A percentile compares a stretch with the other conserved stretches of the same genome.
Conservation (phyloP, 768 basidiomycete species). For the Steccherinum ochraceum region DNA sequence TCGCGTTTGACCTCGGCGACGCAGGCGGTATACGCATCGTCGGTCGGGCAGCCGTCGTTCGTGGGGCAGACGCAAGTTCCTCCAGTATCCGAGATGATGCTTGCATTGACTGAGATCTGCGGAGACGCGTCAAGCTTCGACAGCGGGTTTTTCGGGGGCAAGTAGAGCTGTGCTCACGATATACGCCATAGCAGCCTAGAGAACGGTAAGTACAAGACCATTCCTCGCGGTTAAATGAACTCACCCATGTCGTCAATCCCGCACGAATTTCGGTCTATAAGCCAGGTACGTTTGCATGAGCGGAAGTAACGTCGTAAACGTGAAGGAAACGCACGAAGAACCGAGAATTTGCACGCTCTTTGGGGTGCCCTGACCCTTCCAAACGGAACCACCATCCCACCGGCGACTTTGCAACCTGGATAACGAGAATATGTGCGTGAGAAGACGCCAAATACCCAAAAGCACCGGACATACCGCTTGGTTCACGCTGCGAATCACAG, state of each 20-base stretch:
- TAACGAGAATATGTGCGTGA: too few species aligned
- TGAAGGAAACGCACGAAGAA: slow-evolving; percentile 21
- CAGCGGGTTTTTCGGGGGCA: slow-evolving; percentile 3
- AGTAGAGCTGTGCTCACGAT: slow-evolving; percentile 42
- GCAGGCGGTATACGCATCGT: slow-evolving; percentile 51
- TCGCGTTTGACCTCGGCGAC: slow-evolving; percentile 58
- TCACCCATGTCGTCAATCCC: slow-evolving; percentile 76
- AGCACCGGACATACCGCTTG: neutral
- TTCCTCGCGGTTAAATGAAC: slow-evolving; percentile 15
- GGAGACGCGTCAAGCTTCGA: neutral
- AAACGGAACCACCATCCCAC: slow-evolving; percentile 28
- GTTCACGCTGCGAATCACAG: neutral
- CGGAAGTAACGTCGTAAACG: neutral
- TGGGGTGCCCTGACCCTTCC: slow-evolving; percentile 27
- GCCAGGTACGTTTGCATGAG: neutral
- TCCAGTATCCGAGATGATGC: slow-evolving; percentile 69
- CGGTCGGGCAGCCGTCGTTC: slow-evolving; percentile 43
- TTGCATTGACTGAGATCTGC: slow-evolving; percentile 81
- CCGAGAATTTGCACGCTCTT: slow-evolving; percentile 26
- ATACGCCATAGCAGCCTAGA: slow-evolving; percentile 76
- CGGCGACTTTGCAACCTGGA: slow-evolving; percentile 24
- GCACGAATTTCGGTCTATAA: slow-evolving; percentile 70
- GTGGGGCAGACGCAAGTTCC: slow-evolving; percentile 76
- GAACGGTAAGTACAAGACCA: neutral
- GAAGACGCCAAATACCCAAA: too few species aligned